phyloP scores from a whole-genome alignment of 163 green algal species.

The Dunaliella salina region DNA sequence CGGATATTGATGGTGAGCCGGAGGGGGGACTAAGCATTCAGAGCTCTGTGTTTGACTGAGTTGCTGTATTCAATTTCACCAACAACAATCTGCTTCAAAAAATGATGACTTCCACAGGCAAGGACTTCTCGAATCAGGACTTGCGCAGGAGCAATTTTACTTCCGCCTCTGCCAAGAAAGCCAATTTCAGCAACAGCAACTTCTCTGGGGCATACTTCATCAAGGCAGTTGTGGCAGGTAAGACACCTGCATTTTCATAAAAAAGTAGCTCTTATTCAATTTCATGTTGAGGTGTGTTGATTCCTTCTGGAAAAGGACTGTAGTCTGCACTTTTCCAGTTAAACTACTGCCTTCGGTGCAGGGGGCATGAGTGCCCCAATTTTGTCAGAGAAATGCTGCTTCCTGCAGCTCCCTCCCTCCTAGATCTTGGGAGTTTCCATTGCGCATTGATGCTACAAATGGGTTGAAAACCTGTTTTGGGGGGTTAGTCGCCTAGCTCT shows the following conservation, averaged over 20 bases:
- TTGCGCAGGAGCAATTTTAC: constrained; percentile 86
- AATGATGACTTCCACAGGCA: constrained; percentile 24
- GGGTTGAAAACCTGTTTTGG: no score
- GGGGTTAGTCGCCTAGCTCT: no score
- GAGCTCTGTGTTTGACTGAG: no score
- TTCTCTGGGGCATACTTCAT: constrained; percentile 85
- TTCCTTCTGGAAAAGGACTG: not conserved
- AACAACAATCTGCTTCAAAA: no score
- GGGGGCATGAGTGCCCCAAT: no score
- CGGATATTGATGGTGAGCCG: constrained; percentile 44
- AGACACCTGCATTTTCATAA: not conserved
- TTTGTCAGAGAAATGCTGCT: no score
- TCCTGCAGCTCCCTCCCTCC: no score
- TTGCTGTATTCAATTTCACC: no score
- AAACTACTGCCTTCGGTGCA: not conserved
- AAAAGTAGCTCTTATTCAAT: not conserved
- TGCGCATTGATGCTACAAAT: no score
- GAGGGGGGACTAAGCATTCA: no score
- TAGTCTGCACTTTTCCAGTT: not conserved
- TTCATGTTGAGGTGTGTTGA: not conserved
- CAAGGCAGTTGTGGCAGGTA: constrained; percentile 50
- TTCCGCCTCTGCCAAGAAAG: constrained; percentile 17
- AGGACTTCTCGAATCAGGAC: constrained; percentile 55
- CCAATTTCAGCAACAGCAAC: constrained; percentile 72
- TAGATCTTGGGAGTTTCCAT: no score